Percentiles rank a stretch among this genome's conserved stretches.
Evolutionary conservation across 2,329 filamentous ascomycete species (phyloP).

Genomic region (Claviceps quebecensis): DNA sequence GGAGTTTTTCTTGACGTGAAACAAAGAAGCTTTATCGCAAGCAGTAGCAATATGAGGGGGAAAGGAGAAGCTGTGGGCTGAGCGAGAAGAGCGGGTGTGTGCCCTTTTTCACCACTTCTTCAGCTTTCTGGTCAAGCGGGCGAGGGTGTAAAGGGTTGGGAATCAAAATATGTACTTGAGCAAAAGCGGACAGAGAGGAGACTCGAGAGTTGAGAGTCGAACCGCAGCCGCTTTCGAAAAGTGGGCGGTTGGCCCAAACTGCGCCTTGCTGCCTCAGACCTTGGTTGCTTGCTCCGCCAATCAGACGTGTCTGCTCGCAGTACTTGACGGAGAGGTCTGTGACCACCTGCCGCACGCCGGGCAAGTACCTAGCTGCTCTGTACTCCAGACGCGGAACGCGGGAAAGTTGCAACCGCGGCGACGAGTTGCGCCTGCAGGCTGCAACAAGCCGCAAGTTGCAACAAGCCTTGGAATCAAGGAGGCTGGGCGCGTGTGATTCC

Average conservation of each 20-base stretch:
- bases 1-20: neutral
- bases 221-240: conserved; percentile 13
- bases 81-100: conserved; percentile 10
- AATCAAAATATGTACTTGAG: no score
- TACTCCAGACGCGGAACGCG: no score
- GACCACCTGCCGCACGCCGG: neutral
- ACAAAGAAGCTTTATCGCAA: conserved; percentile 4
- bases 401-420: no score
- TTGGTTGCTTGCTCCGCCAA: conserved; percentile 18
- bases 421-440: no score
- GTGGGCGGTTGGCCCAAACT: neutral
- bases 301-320: conserved; percentile 7
- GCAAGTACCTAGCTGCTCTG: neutral
- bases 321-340: conserved; percentile 9
- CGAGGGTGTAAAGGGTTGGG: neutral
- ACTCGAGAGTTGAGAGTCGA: conserved; percentile 14
- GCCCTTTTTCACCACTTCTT: conserved; percentile 16
- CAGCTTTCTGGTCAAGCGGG: conserved; percentile 4
- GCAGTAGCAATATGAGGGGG: conserved; percentile 1
- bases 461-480: no score
- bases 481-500: neutral
- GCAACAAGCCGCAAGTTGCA: no score
- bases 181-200: conserved; percentile 9
- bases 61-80: conserved; percentile 5
- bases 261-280: conserved; percentile 23